Conservation (phyloP, 306 rosid genomes). For the Prunus padus region DNA sequence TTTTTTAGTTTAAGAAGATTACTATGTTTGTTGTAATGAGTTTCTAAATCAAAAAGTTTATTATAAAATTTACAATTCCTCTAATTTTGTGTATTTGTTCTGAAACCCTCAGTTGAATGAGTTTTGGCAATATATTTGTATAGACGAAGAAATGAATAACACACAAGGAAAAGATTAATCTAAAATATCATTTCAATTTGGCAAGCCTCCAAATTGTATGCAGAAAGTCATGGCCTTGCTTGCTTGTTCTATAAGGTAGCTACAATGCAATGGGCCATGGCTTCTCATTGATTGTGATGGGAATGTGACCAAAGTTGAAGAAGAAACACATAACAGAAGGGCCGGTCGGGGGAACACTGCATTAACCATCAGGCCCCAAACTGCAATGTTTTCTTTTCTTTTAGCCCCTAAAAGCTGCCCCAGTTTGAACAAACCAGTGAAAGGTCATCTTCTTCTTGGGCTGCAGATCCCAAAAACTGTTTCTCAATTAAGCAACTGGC, state of each 20-base stretch:
- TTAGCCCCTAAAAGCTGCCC: background rate
- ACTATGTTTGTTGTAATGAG: too few relatives aligned
- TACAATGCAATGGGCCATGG: background rate
- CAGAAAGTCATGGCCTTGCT: too few relatives aligned
- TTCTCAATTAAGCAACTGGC: slow-evolving; percentile 23
- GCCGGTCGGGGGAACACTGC: slow-evolving; percentile 6
- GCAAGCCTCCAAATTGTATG: too few relatives aligned
- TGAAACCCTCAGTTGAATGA: too few relatives aligned
- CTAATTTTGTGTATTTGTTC: too few relatives aligned
- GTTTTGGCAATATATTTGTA: too few relatives aligned
- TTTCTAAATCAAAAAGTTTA: too few relatives aligned
- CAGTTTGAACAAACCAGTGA: slow-evolving; percentile 26
- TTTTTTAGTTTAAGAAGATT: too few relatives aligned
- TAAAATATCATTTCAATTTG: too few relatives aligned
- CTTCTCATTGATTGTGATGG: slow-evolving; percentile 1
- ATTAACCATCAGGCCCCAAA: background rate
- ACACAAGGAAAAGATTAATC: too few relatives aligned
- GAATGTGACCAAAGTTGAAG: background rate
- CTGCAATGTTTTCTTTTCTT: background rate
- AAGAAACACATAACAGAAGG: slow-evolving; percentile 2
- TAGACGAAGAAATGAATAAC: too few relatives aligned
- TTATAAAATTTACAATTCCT: too few relatives aligned
- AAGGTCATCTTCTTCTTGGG: slow-evolving; percentile 34
- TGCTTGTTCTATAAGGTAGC: background rate
- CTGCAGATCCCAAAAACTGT: slow-evolving; percentile 35